A percentile compares a stretch with the other conserved stretches of the same genome.
phyloP scores from a whole-genome alignment of 1,284 basidiomycete genomes.

The Cutaneotrichosporon dermatis region DNA sequence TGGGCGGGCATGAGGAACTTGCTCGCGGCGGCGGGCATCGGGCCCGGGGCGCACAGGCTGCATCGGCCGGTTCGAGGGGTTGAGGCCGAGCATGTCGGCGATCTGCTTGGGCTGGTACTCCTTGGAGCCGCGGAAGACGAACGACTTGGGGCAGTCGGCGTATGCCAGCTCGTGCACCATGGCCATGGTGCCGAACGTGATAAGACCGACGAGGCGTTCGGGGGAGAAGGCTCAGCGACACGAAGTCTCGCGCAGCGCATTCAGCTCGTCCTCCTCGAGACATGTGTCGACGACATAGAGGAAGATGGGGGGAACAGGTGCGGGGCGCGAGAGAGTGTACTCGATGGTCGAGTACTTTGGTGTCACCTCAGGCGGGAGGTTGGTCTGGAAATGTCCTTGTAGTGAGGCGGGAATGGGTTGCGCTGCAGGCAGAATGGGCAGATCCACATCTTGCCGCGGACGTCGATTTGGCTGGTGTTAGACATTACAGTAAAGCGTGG shows the following conservation, averaged over 20 bases:
- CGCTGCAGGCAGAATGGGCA: conserved; percentile 96
- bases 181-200: conserved; percentile 97
- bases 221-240: conserved; percentile 91
- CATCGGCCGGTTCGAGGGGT: conserved; percentile 52
- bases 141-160: conserved; percentile 92
- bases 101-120: conserved; percentile 97
- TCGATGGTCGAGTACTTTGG: conserved; percentile 99
- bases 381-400: conserved; percentile 99
- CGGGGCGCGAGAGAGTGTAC: conserved; percentile 89
- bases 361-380: conserved; percentile 89
- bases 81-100: conserved; percentile 94
- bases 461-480: conserved; percentile 81
- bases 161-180: conserved; percentile 99
- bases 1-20: conserved; percentile 90
- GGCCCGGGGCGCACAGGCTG: conserved; percentile 65
- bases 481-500: too few relatives aligned
- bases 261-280: conserved; percentile 91
- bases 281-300: conserved; percentile 97
- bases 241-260: conserved; percentile 87
- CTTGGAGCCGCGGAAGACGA: conserved; percentile 98
- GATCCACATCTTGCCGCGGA: conserved; percentile 98
- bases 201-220: conserved; percentile 91
- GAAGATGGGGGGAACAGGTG: conserved; percentile 91
- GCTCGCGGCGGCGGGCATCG: conserved; percentile 72
- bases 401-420: conserved; percentile 96